Evolutionary conservation across 441 rosid species (phyloP), one percentile per base, ranked within the genome.

Genomic region (Manihot esculenta): DNA sequence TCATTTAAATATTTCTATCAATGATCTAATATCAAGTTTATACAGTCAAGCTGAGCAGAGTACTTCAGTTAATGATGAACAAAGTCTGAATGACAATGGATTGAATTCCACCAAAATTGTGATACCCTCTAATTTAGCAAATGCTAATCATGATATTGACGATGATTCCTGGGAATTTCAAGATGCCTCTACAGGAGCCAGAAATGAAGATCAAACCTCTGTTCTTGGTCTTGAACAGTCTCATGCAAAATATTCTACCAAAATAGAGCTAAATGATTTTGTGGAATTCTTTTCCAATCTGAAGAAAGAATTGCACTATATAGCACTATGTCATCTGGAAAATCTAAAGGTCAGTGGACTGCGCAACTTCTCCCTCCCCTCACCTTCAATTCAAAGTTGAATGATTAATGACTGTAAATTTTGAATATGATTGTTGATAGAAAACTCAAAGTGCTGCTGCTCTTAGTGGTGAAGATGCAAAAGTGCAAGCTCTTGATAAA

Each of bases 11-110:
- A 56, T 79, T 68, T 80, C 92, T 47, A 80, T 94, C 69, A 80
- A 35, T 60, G 97, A 91, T 84, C 86, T 94, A 21, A 81, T 94
- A 70, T 83, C 98, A 71, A 91, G 80, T 82, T 83, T 91, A 72
- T 94, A 91, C 76, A 72, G 79, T 84, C 89, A 89, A 83, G 77
- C 86, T 71, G 84, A 82, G 73, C 84, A 71, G 69, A 81, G 57
- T 63, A 75, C 69, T 74, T 71, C 88, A 62, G 64, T 71, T 44
- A 79, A 75, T 73, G 64, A 67, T 70, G 67, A 72, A 17, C 80
- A 79, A 66, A 79, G 56, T 68, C 76, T 74, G 56, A 62, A 71
- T 80, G 86, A 73, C 59, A 73, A 71, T 68, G 76, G 41, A 38
- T 17, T 73, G 62, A 76, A 33, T 72, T 74, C 82, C 56, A 13